Conservation (phyloP, 2,329 filamentous ascomycete species). For the Penicillium fuscoglaucum region DNA sequence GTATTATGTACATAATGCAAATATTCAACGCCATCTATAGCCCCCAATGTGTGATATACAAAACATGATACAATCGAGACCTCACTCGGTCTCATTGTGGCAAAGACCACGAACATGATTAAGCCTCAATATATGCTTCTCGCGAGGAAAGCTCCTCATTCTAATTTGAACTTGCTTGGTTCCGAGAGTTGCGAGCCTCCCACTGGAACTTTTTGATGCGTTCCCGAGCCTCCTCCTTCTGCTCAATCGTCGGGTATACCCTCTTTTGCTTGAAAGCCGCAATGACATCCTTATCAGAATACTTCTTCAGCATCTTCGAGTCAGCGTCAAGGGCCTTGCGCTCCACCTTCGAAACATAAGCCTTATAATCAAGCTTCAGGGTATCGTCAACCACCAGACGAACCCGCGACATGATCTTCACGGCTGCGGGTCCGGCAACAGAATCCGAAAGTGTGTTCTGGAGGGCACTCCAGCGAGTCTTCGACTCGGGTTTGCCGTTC, state of each 20-base stretch:
- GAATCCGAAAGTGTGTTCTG: conserved; percentile 23
- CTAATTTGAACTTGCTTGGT: background rate
- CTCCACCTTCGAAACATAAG: conserved; percentile 27
- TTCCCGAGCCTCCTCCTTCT: conserved; percentile 23
- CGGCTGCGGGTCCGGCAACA: conserved; percentile 26
- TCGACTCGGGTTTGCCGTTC: conserved; percentile 10
- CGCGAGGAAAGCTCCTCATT: background rate
- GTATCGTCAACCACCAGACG: conserved; percentile 40
- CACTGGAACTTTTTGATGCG: conserved; percentile 6
- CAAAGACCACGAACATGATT: background rate
- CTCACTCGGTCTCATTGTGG: background rate
- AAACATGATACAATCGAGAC: conserved; percentile 18
- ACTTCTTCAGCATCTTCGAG: conserved; percentile 32
- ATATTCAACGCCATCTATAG: conserved; percentile 19
- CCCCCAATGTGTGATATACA: conserved; percentile 20
- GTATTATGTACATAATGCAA: conserved; percentile 19
- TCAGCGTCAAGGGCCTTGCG: conserved; percentile 26
- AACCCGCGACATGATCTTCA: conserved; percentile 29
- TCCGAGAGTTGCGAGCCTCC: background rate
- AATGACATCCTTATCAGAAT: conserved; percentile 28
- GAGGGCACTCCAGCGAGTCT: conserved; percentile 4
- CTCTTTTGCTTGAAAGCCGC: conserved; percentile 12
- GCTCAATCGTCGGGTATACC: conserved; percentile 28
- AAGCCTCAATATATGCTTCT: background rate
- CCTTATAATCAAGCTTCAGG: conserved; percentile 27